These are phyloP conservation scores for Colletotrichum tabaci DNA, from an alignment of 2,329 filamentous ascomycete species.

Conservation along the genomic window DNA sequence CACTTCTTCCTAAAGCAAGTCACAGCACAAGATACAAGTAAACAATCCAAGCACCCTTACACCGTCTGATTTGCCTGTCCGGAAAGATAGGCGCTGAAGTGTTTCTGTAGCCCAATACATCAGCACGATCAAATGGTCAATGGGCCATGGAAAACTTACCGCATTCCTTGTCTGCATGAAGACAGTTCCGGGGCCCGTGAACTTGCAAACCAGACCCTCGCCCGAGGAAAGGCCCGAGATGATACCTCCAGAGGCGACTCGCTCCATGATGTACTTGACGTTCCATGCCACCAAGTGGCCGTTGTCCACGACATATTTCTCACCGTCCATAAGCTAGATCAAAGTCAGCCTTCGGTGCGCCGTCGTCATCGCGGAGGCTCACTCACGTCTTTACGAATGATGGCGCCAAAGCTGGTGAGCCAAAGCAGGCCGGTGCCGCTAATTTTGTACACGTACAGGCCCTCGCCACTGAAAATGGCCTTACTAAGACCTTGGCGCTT, in stretches of 20 bases:
- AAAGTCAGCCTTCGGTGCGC: constrained; percentile 16
- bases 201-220: constrained; percentile 95
- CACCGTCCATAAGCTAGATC: constrained; percentile 71
- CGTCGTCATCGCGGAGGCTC: not conserved
- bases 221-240: constrained; percentile 87
- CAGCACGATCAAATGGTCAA: not conserved
- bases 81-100: constrained; percentile 67
- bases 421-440: constrained; percentile 86
- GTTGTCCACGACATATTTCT: constrained; percentile 94
- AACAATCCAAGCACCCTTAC: constrained; percentile 22
- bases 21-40: too few relatives aligned
- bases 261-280: constrained; percentile 91
- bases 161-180: constrained; percentile 95
- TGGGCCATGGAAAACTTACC: constrained; percentile 57
- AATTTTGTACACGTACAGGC: constrained; percentile 91
- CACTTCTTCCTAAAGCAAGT: not conserved
- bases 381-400: constrained; percentile 92
- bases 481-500: constrained; percentile 90
- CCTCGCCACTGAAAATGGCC: constrained; percentile 94
- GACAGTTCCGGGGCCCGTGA: constrained; percentile 90
- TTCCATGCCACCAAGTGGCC: constrained; percentile 98
- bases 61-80: constrained; percentile 58
- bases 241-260: constrained; percentile 90
- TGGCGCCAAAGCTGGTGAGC: constrained; percentile 94
- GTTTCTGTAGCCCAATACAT: constrained; percentile 54